These are phyloP conservation scores for Cubamyces lactineus DNA, from an alignment of 768 basidiomycete species.

Conservation along the genomic window DNA sequence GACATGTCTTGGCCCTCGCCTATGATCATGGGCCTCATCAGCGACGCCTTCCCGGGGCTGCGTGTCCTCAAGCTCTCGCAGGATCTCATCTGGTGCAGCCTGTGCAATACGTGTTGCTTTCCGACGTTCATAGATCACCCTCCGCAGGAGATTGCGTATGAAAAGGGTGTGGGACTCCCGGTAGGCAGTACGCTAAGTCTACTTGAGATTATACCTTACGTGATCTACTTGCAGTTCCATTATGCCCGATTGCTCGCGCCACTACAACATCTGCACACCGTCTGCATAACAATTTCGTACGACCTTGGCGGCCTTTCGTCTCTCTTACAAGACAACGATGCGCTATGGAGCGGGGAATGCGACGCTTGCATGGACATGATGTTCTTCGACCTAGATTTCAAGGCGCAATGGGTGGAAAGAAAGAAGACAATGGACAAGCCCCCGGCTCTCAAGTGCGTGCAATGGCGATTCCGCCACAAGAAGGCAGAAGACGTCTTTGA, in stretches of 20 bases:
- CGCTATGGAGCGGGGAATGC: slow-evolving; percentile 23
- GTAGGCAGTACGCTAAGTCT: slow-evolving; percentile 1
- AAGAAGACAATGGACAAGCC: slow-evolving; percentile 15
- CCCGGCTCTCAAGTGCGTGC: slow-evolving; percentile 15
- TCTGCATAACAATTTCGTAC: slow-evolving; percentile 17
- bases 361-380: slow-evolving; percentile 24
- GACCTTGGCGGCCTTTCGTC: slow-evolving; percentile 7
- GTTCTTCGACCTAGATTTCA: slow-evolving; percentile 12
- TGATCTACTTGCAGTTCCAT: slow-evolving; percentile 2
- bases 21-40: slow-evolving; percentile 8
- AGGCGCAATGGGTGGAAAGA: slow-evolving; percentile 14
- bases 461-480: slow-evolving; percentile 21
- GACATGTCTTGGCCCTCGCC: slow-evolving; percentile 24
- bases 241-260: slow-evolving; percentile 9
- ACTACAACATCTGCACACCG: slow-evolving; percentile 8
- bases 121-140: slow-evolving; percentile 23
- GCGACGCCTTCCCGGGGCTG: slow-evolving; percentile 12
- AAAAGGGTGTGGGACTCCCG: slow-evolving; percentile 22
- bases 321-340: slow-evolving; percentile 6
- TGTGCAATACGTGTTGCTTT: slow-evolving; percentile 24
- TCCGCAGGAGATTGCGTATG: slow-evolving; percentile 18
- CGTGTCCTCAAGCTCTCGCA: slow-evolving; percentile 18
- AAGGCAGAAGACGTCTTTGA: not conserved
- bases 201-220: not conserved
- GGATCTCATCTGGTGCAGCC: slow-evolving; percentile 22